Evolutionary conservation across 2,329 filamentous ascomycete species (phyloP), one percentile per base, ranked within the genome.

Genomic region (Bimuria novae-zelandiae): DNA sequence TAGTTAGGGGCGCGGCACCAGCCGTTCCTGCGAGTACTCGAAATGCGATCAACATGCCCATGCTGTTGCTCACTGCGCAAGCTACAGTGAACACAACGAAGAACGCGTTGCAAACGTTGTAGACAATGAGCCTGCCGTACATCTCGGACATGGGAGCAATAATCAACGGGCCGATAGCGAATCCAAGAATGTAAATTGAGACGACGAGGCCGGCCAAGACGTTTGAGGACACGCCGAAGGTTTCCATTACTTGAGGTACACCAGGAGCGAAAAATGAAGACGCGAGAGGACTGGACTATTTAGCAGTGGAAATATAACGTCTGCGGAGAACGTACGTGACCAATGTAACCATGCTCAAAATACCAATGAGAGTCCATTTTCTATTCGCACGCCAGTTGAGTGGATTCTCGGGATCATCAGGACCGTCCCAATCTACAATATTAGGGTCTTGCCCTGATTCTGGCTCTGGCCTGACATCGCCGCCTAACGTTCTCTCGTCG

Each of bases 201-300:
- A 75, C 73, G 4, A 76, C 69, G 16, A 75, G 73, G 1, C 69
- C 44, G 3, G 71, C 66, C 8, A 75, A 62, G 8, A 69, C 39
- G 7, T 65, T 69, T 8, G 67, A 71, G 2, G 59, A 54, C 12
- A 62, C 66, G 30, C 68, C 35, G 41, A 75, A 76, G 1, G 64
- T 56, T 1, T 44, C 48, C 58, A 76, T 67, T 2, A 75, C 69
- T 51, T 83, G 73, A 0, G 83, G 82, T 0, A 89, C 83, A 11
- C 82, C 86, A 0, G 88, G 87, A 0, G 87, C 87, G 55, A 75
- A 75, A 54, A 75, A 73, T 14, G 68, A 71, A 2, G 71, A 74
- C 7, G 65, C 72, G 3, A 75, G 62, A 1, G 73, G 71, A 10
- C 61, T 65, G 30, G 17, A n/a, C 16, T 30, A 14, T 33, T 35